Percentiles rank a stretch among this genome's conserved stretches.
phyloP scores from a whole-genome alignment of 306 rosid species.

The Luffa aegyptiaca region DNA sequence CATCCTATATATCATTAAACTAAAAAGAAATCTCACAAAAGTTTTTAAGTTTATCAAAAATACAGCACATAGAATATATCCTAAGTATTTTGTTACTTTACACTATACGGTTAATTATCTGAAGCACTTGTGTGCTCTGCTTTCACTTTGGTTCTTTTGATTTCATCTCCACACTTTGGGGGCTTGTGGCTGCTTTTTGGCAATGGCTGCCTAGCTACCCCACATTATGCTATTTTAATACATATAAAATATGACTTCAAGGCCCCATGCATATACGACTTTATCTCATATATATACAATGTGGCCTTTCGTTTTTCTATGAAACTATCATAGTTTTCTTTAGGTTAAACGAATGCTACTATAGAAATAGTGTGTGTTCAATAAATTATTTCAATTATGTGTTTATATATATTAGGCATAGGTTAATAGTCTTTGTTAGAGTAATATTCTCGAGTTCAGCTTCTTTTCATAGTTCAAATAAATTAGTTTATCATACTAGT shows the following conservation, averaged over 20 bases:
- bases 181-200: background rate
- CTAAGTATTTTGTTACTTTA: no score
- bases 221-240: background rate
- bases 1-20: no score
- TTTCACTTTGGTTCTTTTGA: background rate
- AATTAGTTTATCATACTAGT: background rate
- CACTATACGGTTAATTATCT: no score
- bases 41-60: no score
- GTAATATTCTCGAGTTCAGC: no score
- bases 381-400: no score
- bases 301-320: background rate
- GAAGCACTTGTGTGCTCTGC: no score
- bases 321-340: background rate
- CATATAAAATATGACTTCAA: background rate
- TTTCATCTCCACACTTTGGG: background rate
- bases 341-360: background rate
- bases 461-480: background rate
- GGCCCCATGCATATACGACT: background rate
- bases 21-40: no score
- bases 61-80: no score
- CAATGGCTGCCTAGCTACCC: slow-evolving; percentile 1
- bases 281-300: background rate
- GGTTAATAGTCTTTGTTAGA: no score
- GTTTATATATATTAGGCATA: background rate
- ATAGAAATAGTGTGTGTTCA: background rate